phyloP scores from a whole-genome alignment of 495 filamentous ascomycete genomes.

The Hypoxylon cercidicola region DNA sequence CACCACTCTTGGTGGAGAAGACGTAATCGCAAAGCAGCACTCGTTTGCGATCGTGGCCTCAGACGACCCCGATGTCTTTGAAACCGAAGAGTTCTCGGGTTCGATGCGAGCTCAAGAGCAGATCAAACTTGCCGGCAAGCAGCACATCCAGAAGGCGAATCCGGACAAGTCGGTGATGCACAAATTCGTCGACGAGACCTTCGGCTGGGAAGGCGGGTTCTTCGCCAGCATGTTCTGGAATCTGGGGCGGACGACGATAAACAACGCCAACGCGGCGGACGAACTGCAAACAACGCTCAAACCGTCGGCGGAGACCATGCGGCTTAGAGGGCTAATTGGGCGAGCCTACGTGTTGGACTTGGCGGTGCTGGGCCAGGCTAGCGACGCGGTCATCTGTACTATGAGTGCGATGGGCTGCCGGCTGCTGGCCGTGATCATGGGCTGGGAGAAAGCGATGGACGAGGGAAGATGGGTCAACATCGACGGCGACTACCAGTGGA shows the following conservation, averaged over 20 bases:
- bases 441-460: conserved; percentile 73
- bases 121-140: conserved; percentile 71
- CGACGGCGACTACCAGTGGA: conserved; percentile 73
- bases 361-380: conserved; percentile 68
- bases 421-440: conserved; percentile 79
- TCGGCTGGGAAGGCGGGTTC: conserved; percentile 82
- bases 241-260: conserved; percentile 58
- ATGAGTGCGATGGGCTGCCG: conserved; percentile 73
- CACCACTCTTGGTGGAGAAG: conserved; percentile 46
- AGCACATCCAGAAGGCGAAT: conserved; percentile 50
- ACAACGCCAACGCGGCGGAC: conserved; percentile 39
- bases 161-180: conserved; percentile 54
- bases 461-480: conserved; percentile 73
- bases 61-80: conserved; percentile 76
- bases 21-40: conserved; percentile 48
- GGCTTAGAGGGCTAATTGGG: conserved; percentile 71
- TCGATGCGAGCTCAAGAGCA: conserved; percentile 68
- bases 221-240: conserved; percentile 75
- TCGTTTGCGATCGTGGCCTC: conserved; percentile 69
- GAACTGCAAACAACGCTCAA: conserved; percentile 22
- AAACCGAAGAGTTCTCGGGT: conserved; percentile 61
- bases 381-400: conserved; percentile 72
- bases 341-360: conserved; percentile 78
- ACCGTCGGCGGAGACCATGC: conserved; percentile 62
- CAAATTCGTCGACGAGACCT: conserved; percentile 71